phyloP scores from a whole-genome alignment of 2,329 filamentous ascomycete genomes.

The Didymella keratinophila region DNA sequence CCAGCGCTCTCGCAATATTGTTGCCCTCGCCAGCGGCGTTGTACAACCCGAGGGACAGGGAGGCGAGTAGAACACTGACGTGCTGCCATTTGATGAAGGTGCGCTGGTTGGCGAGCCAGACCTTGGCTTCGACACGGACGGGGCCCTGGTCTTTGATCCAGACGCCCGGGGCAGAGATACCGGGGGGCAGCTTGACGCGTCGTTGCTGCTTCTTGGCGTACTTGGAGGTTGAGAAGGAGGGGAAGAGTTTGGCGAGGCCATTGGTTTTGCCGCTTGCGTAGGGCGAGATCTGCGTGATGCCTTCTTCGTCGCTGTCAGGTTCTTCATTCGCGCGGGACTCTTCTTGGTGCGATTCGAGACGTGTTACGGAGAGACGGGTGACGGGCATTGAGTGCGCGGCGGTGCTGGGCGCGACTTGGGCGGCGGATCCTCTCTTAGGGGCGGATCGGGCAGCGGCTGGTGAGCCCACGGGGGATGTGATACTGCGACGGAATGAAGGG shows the following conservation, averaged over 20 bases:
- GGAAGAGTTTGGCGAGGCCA: constrained; percentile 74
- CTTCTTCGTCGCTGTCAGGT: constrained; percentile 60
- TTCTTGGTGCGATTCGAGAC: constrained; percentile 28
- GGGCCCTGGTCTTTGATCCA: constrained; percentile 97
- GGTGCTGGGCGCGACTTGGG: constrained; percentile 19
- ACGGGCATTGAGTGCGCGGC: constrained; percentile 34
- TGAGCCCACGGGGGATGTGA: constrained; percentile 72
- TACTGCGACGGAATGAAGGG: constrained; percentile 59
- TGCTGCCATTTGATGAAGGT: constrained; percentile 99
- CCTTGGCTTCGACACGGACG: constrained; percentile 93
- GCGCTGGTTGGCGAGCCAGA: constrained; percentile 97
- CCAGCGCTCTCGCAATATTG: constrained; percentile 76
- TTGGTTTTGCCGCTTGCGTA: constrained; percentile 54
- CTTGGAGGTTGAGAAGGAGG: constrained; percentile 81
- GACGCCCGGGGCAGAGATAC: constrained; percentile 81
- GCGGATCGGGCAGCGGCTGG: constrained; percentile 54
- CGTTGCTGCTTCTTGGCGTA: constrained; percentile 60
- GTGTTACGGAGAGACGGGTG: constrained; percentile 28
- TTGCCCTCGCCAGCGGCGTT: constrained; percentile 82
- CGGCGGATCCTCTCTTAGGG: constrained; percentile 27
- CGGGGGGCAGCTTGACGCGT: constrained; percentile 74
- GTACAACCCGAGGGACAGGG: constrained; percentile 83
- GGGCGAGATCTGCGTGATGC: constrained; percentile 39
- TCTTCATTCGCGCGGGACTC: constrained; percentile 54
- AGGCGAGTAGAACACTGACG: constrained; percentile 85